These are phyloP conservation scores for Castanea sativa DNA, from an alignment of 306 rosid genomes.

Conservation along the genomic window DNA sequence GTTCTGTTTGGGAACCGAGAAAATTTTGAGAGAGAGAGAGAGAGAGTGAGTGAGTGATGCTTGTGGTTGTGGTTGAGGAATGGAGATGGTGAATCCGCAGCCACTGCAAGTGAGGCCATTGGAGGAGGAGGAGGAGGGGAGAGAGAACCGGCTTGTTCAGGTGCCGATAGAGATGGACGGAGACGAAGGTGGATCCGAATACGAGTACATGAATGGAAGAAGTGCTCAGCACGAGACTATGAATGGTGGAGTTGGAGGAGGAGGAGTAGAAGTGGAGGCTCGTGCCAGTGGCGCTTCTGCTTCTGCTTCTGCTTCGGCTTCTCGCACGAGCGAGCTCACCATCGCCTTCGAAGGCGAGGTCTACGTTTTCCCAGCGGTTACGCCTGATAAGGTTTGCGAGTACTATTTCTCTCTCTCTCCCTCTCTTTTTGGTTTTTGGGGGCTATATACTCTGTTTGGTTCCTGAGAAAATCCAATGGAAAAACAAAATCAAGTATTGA, in stretches of 20 bases:
- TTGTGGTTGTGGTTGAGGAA: neutral
- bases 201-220: constrained; percentile 24
- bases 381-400: constrained; percentile 55
- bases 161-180: constrained; percentile 28
- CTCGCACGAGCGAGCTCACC: constrained; percentile 68
- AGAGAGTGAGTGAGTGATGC: neutral
- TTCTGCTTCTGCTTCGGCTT: neutral
- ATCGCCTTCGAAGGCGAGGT: constrained; percentile 71
- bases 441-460: neutral
- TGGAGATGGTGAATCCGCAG: constrained; percentile 4
- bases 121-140: neutral
- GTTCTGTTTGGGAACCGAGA: neutral
- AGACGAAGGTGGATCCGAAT: constrained; percentile 5
- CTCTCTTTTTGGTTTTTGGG: neutral
- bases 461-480: neutral
- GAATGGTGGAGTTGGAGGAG: constrained; percentile 18
- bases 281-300: constrained; percentile 9
- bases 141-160: neutral
- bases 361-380: constrained; percentile 68
- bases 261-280: constrained; percentile 10
- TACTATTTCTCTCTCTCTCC: neutral
- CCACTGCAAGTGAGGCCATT: constrained; percentile 7
- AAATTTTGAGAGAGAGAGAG: neutral
- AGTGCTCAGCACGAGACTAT: constrained; percentile 6
- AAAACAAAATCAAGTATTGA: neutral